Evolutionary conservation across 306 rosid species (phyloP).

Genomic region (Mimosa bimucronata): DNA sequence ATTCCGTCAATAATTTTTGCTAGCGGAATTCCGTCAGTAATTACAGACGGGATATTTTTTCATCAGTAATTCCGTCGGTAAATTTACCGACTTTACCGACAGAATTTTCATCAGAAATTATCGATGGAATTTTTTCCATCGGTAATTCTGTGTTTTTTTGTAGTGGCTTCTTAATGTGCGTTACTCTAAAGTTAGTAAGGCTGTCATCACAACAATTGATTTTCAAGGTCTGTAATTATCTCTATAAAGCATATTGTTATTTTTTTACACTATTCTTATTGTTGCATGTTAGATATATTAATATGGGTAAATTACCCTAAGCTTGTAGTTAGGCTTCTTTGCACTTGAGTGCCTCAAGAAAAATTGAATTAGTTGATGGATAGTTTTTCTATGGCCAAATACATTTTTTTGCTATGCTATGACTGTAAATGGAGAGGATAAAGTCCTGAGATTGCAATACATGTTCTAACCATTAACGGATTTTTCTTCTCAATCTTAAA

Average conservation of each 20-base stretch:
- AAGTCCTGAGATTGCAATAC: not conserved
- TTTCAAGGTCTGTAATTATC: slow-evolving; percentile 69
- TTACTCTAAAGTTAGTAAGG: slow-evolving; percentile 89
- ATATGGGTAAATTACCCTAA: not conserved
- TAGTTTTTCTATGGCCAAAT: not conserved
- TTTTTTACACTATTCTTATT: slow-evolving; percentile 3
- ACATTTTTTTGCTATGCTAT: not conserved
- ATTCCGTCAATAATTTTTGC: no score
- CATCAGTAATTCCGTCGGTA: no score
- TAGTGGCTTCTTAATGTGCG: slow-evolving; percentile 94
- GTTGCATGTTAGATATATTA: not conserved
- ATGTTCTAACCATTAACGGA: no score
- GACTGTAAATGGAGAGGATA: not conserved
- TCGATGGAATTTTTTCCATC: no score
- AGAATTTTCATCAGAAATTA: no score
- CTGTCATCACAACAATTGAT: slow-evolving; percentile 95
- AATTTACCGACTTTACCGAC: no score
- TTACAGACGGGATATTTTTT: no score
- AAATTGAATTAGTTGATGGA: not conserved
- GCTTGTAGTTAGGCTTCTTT: not conserved
- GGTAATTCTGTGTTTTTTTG: no score
- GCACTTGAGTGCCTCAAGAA: not conserved
- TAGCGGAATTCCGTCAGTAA: no score
- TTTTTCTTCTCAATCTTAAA: not conserved
- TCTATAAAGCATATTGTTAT: slow-evolving; percentile 1